Base-by-base conservation (phyloP, 257 asterid genomes). In the Dorcoceras hygrometricum region DNA sequence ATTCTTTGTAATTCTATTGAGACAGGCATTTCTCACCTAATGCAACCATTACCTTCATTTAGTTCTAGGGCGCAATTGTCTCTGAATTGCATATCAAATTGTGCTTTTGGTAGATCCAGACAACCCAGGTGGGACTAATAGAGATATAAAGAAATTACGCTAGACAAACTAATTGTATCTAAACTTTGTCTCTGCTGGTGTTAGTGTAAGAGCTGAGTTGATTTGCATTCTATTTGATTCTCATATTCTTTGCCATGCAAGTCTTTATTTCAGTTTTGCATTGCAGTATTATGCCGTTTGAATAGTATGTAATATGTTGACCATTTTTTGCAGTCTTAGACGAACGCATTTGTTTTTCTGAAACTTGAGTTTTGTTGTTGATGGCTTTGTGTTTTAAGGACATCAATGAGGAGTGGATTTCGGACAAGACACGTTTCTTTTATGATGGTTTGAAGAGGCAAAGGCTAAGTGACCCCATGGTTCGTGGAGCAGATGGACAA, bases 371-470 rank as follows among this genome's bases (percentile, higher is more conserved):
- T 68, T 62, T 56, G 23, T 57, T 28, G 68, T 68, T 71, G 43
- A 36, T 56, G 54, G 26, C 25, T 82, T 58, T 72, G 19, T 63
- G 19, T 70, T 26, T 80, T 68, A 83, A 87, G 99, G 99, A 88
- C 69, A 94, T 94, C 75, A 94, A 94, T 65, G 99, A 94, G 75
- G 99, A 94, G 77, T 94, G 99, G 99, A 94, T 94, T 77, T 94
- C 99, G 61, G 99, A 94, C 73, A 94, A 90, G 81, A 94, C 97
- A 22, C 96, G 99, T 63, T 94, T 94, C 86, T 90, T 74, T 80
- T 94, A 94, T 67, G 99, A 94, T 78, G 99, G 98, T 71, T 80
- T 94, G 73, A 94, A 94, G 95, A 88, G 97, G 81, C 99, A 94
- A 75, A 87, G 99, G 84, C 78, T 94, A 64, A 94, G 89, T 75